Evolutionary conservation across 2,329 filamentous ascomycete genomes (phyloP), one percentile per base, ranked within the genome.

Genomic region (Botrytis paeoniae): DNA sequence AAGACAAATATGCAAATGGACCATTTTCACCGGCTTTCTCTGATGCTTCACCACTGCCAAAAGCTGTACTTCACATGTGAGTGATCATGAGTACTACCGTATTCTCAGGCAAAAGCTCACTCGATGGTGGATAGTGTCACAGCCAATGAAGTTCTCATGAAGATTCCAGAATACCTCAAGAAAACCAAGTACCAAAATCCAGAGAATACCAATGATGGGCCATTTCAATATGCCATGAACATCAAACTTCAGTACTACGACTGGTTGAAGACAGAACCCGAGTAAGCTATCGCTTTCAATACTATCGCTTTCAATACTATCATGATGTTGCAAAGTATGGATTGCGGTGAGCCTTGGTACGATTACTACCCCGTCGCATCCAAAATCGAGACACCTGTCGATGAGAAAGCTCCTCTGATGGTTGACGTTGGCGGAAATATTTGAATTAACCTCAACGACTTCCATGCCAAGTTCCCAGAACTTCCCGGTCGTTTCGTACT

Each of bases 381-480:
- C 3, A 64, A 51, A 5, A 35, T 72, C 3, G 43, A 32, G 3
- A 32, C 29, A n/a, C 29, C 45, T 9, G 22, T 39, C 25, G 62
- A 72, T 51, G 29, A 41, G 10, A 68, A 48, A n/a, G 16, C 22
- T 32, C 43, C 70, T 22, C 45, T 75, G 48, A 63, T 75, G 12
- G 59, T 76, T 48, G 74, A 75, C 37, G 62, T 74, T 41, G 75
- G 75, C 18, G 75, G 74, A n/a, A 62, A 69, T 4, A 45, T 70
- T 4, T 74, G 74, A 51, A 70, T 71, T 41, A 66, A 76, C 16
- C 18, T 73, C 32, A 37, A 37, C 8, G 65, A 39, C 6, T 75
- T 76, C 32, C 43, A 74, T 32, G 16, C 22, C 8, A 22, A n/a
- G 4, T 71, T 69, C 32, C 74, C 74, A 12, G 48, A 72, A 22